Base-by-base conservation (phyloP, 2,329 filamentous ascomycete species). In the Xylariaceae sp. region DNA sequence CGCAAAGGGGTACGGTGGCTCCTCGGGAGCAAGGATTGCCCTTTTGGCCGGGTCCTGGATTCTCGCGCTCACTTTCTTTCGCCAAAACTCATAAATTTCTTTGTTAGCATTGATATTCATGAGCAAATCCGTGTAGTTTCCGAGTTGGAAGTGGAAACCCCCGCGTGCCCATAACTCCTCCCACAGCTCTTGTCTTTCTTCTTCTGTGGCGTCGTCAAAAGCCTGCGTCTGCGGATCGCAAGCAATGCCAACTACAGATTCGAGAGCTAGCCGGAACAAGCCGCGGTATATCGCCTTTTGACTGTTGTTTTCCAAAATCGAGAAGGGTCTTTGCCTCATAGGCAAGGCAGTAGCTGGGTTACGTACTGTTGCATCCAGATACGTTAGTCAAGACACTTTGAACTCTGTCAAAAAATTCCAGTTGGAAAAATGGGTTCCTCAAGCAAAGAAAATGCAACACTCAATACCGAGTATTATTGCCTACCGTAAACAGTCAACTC, bases 271-370 rank as follows among this genome's bases (percentile, higher is more conserved):
- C 27, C 67, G 67, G 61, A 81, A 86, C 2, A 86, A 68, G 44
- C 76, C 67, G 0, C 68, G 70, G 44, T 81, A 80, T 33, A 62
- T 66, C 7, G 54, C 56, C 56, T 78, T 77, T 18, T 58, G 61
- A 2, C 60, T 59, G 19, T 78, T 67, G 58, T 85, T 78, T 52
- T 82, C 76, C 49, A 75, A 70, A 11, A 62, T 66, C 1, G 72
- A 75, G 27, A 84, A 67, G 1, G 67, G 38, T 2, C 70, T 66
- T 49, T 76, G 74, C 2, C 75, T 71, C 80, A 87, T 85, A 0
- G 83, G 82, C 0, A 87, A 58, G 0, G 80, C 81, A 27, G 22
- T 6, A 85, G 68, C 51, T 87, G 87, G 0, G 85, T 84, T 1
- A 82, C 87, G 11, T 85, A 75, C 58, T 87, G 82, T 63, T 86